Evolutionary conservation across 768 basidiomycete species (phyloP).

Genomic region (Boletus sp.): DNA sequence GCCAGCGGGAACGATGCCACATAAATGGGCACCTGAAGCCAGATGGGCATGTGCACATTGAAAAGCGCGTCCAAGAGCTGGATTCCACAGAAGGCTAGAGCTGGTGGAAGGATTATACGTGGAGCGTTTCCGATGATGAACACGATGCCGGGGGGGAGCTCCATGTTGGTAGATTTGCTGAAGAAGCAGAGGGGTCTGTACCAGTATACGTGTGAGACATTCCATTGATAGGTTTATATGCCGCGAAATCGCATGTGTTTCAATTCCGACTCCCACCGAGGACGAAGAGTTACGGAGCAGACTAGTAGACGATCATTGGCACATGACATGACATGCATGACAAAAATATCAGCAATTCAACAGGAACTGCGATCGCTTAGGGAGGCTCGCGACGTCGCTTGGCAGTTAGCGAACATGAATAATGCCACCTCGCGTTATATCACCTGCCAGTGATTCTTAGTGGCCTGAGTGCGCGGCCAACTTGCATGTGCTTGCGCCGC

Average conservation of each 20-base stretch:
- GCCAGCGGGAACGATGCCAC: slow-evolving; percentile 26
- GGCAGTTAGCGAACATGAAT: too few relatives aligned
- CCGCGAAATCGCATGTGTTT: slow-evolving; percentile 9
- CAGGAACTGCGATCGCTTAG: not conserved
- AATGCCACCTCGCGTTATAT: too few relatives aligned
- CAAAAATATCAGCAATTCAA: not conserved
- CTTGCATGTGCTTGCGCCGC: not conserved
- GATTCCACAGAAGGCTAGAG: slow-evolving; percentile 14
- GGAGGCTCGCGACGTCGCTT: too few relatives aligned
- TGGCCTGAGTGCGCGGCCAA: not conserved
- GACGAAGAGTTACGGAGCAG: not conserved
- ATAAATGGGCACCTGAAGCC: slow-evolving; percentile 16
- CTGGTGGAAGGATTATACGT: slow-evolving; percentile 18
- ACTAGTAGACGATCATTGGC: not conserved
- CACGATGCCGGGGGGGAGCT: slow-evolving; percentile 35
- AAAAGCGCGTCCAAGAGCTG: slow-evolving; percentile 10
- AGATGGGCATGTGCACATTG: slow-evolving; percentile 8
- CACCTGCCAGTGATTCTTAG: not conserved
- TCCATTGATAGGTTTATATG: slow-evolving; percentile 5
- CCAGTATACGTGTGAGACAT: not conserved
- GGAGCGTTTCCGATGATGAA: slow-evolving; percentile 29
- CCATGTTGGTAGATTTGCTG: slow-evolving; percentile 15
- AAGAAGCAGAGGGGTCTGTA: not conserved
- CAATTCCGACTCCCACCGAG: not conserved
- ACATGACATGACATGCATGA: not conserved